These are phyloP conservation scores for Talaromyces sp. DNA, from an alignment of 2,329 filamentous ascomycete species.

Conservation along the genomic window DNA sequence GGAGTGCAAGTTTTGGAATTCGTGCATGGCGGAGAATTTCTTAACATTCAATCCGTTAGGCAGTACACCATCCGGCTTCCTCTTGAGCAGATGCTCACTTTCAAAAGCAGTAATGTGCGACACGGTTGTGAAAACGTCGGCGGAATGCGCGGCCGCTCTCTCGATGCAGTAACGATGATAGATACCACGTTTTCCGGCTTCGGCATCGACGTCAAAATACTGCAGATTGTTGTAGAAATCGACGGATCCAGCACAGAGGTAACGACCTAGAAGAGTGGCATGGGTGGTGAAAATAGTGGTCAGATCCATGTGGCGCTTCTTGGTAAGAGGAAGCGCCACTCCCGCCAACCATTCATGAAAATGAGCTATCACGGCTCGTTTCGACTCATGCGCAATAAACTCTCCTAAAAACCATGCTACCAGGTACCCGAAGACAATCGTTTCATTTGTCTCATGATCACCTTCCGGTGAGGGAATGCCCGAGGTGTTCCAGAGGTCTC, in stretches of 20 bases:
- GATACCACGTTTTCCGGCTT: conserved; percentile 96
- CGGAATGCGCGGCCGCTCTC: conserved; percentile 82
- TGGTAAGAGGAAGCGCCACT: conserved; percentile 84
- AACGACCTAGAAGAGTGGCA: conserved; percentile 88
- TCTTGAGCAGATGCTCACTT: conserved; percentile 93
- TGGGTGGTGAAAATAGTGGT: conserved; percentile 99
- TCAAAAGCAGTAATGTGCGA: conserved; percentile 98
- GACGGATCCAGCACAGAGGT: conserved; percentile 93
- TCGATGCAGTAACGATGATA: conserved; percentile 99
- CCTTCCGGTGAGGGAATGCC: conserved; percentile 89
- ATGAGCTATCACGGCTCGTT: conserved; percentile 88
- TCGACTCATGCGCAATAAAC: conserved; percentile 92
- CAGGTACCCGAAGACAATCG: conserved; percentile 94
- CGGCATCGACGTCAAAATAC: conserved; percentile 91
- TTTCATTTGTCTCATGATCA: conserved; percentile 94
- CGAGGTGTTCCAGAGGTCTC: conserved; percentile 87
- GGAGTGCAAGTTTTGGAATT: conserved; percentile 97
- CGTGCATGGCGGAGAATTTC: conserved; percentile 96
- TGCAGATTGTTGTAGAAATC: conserved; percentile 99
- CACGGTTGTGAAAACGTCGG: conserved; percentile 97
- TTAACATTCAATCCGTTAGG: conserved; percentile 97
- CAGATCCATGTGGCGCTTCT: conserved; percentile 90
- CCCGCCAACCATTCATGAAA: conserved; percentile 99
- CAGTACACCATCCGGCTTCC: conserved; percentile 92
- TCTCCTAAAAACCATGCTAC: conserved; percentile 98